phyloP scores from a whole-genome alignment of 495 filamentous ascomycete species.

The Annulohypoxylon nitens region DNA sequence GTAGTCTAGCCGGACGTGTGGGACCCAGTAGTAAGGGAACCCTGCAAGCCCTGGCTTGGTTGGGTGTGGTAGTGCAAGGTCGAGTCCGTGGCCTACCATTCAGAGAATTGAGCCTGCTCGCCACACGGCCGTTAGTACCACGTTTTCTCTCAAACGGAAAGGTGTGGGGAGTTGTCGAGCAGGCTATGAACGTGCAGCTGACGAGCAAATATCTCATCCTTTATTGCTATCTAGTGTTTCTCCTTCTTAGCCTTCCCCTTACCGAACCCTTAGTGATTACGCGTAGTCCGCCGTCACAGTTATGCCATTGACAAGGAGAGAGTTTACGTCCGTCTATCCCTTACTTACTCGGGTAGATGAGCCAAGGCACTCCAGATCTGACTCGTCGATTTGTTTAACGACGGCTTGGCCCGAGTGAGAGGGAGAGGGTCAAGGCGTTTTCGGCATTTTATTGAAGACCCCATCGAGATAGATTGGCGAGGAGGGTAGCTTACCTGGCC shows the following conservation, averaged over 20 bases:
- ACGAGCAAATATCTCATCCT: slow-evolving; percentile 30
- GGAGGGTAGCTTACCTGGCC: slow-evolving; percentile 17
- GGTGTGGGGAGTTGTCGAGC: slow-evolving; percentile 28
- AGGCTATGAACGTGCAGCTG: slow-evolving; percentile 38
- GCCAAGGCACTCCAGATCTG: neutral
- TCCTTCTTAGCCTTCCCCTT: neutral
- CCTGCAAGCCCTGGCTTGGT: slow-evolving; percentile 35
- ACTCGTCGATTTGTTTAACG: slow-evolving; percentile 2
- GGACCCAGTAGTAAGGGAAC: slow-evolving; percentile 40
- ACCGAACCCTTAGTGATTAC: neutral
- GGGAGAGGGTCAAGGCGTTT: slow-evolving; percentile 10
- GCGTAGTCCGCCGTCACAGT: neutral
- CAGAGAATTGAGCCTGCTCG: slow-evolving; percentile 32
- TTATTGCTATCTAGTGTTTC: slow-evolving; percentile 9
- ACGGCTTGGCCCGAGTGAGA: slow-evolving; percentile 15
- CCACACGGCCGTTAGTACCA: slow-evolving; percentile 44
- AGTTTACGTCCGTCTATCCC: neutral
- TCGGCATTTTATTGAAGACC: slow-evolving; percentile 23
- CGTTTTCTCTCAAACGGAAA: slow-evolving; percentile 32
- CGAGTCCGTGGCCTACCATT: slow-evolving; percentile 40
- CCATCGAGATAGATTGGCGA: slow-evolving; percentile 29
- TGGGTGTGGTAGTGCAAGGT: slow-evolving; percentile 39
- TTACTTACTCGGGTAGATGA: slow-evolving; percentile 7
- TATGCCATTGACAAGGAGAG: neutral
- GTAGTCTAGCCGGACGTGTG: slow-evolving; percentile 35